These are phyloP conservation scores for Ostreobium quekettii DNA, from an alignment of 139 green algal species.

Conservation along the genomic window DNA sequence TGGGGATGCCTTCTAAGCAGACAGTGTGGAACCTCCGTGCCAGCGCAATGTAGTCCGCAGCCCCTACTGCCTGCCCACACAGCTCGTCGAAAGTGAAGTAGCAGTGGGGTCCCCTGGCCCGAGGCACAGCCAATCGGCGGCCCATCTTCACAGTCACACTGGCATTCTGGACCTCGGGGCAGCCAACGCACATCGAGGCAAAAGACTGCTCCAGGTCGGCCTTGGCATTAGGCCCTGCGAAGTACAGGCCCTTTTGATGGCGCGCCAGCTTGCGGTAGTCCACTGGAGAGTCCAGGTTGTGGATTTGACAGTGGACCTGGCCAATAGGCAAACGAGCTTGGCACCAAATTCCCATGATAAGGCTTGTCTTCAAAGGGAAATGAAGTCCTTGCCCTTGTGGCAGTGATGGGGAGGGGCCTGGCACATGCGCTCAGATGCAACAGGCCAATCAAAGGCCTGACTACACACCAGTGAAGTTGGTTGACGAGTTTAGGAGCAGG, in stretches of 20 bases:
- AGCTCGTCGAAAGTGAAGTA: conserved; percentile 78
- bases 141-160: conserved; percentile 73
- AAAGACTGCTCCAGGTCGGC: conserved; percentile 43
- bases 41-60: conserved; percentile 83
- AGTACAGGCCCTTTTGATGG: conserved; percentile 71
- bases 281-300: conserved; percentile 76
- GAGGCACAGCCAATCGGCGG: conserved; percentile 52
- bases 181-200: conserved; percentile 25
- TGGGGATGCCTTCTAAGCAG: conserved; percentile 64
- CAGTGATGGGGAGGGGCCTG: too few species aligned
- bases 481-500: too few species aligned
- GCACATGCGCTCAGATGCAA: too few species aligned
- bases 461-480: too few species aligned
- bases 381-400: too few species aligned
- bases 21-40: conserved; percentile 63
- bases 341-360: too few species aligned
- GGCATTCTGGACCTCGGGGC: not conserved
- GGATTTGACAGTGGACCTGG: conserved; percentile 66
- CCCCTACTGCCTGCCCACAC: conserved; percentile 66
- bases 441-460: too few species aligned
- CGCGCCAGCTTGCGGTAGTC: conserved; percentile 83
- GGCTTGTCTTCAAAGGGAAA: too few species aligned
- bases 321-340: too few species aligned
- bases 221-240: conserved; percentile 27
- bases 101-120: conserved; percentile 34